Evolutionary conservation across 192 early-diverging fungal species (phyloP).

Genomic region (Gonapodya sp.): DNA sequence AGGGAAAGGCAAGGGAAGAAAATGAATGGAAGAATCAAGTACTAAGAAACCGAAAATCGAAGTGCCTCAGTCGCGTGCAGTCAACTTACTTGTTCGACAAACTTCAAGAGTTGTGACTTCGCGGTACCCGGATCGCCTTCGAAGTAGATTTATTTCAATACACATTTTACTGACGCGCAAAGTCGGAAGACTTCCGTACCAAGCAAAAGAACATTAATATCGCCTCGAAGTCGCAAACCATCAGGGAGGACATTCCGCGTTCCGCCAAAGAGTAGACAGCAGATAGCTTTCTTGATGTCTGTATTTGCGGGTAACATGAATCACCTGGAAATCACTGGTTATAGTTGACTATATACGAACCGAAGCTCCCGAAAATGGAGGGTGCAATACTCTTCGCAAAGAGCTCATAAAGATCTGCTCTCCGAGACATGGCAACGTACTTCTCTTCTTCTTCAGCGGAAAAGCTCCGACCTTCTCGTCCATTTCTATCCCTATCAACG

Average conservation of each 20-base stretch:
- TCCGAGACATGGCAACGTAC: constrained; percentile 73
- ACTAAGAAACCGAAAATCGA: too few relatives aligned
- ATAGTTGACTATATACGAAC: constrained; percentile 24
- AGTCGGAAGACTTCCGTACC: background rate
- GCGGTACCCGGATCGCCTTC: constrained; percentile 97
- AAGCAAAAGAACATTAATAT: constrained; percentile 92
- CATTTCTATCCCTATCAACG: constrained; percentile 62
- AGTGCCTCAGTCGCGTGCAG: too few relatives aligned
- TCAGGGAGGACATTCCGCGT: constrained; percentile 93
- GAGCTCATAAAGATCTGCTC: constrained; percentile 78
- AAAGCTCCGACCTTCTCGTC: constrained; percentile 52
- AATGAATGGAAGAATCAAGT: too few relatives aligned
- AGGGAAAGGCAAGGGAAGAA: too few relatives aligned
- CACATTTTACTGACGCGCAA: background rate
- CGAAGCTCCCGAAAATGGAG: constrained; percentile 86
- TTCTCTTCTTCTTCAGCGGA: constrained; percentile 91
- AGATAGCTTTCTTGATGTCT: constrained; percentile 95
- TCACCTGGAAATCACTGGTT: constrained; percentile 1
- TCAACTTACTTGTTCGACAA: constrained; percentile 77
- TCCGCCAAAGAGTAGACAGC: constrained; percentile 91
- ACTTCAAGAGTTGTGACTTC: constrained; percentile 96
- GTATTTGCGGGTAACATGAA: too few relatives aligned
- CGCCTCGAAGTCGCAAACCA: constrained; percentile 92
- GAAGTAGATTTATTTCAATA: background rate
- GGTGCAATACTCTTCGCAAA: constrained; percentile 93